Conservation (phyloP, 441 rosid species). For the Aquilaria agallochum region DNA sequence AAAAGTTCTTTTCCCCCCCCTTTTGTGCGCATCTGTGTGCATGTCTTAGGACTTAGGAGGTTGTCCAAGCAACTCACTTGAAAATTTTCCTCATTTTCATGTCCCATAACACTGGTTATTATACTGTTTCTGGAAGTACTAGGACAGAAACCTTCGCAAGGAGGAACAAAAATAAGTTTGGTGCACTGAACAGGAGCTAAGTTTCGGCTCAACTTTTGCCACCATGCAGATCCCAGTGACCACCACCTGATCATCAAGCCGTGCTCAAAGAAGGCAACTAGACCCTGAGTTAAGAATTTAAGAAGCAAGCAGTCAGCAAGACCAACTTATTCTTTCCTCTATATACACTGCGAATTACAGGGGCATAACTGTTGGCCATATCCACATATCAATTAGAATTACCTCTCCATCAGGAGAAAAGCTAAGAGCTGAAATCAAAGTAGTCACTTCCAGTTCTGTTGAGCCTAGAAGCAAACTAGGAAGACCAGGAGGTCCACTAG, state of each 20-base stretch:
- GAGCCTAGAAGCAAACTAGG: constrained; percentile 66
- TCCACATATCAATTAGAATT: constrained; percentile 19
- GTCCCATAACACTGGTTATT: constrained; percentile 63
- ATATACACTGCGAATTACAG: not conserved
- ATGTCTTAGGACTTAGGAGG: too few relatives aligned
- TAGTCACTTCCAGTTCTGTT: constrained; percentile 48
- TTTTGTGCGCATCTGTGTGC: too few relatives aligned
- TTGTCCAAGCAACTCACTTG: constrained; percentile 35
- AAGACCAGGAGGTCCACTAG: constrained; percentile 89
- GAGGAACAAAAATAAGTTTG: constrained; percentile 84
- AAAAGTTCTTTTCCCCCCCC: too few relatives aligned
- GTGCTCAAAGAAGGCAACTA: constrained; percentile 91
- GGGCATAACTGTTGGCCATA: not conserved
- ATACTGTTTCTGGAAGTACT: constrained; percentile 70
- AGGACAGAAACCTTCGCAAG: constrained; percentile 89
- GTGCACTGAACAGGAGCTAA: constrained; percentile 83
- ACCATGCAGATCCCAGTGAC: constrained; percentile 90
- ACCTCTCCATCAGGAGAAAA: constrained; percentile 97
- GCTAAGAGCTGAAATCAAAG: constrained; percentile 77
- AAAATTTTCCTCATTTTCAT: constrained; percentile 36
- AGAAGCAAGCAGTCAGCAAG: constrained; percentile 6
- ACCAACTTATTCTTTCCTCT: constrained; percentile 1
- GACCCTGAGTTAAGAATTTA: constrained; percentile 42
- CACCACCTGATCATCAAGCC: constrained; percentile 95
- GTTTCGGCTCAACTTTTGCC: constrained; percentile 93